Evolutionary conservation across 2,329 filamentous ascomycete genomes (phyloP), one percentile per base, ranked within the genome.

Genomic region (Aureobasidium subglaciale): DNA sequence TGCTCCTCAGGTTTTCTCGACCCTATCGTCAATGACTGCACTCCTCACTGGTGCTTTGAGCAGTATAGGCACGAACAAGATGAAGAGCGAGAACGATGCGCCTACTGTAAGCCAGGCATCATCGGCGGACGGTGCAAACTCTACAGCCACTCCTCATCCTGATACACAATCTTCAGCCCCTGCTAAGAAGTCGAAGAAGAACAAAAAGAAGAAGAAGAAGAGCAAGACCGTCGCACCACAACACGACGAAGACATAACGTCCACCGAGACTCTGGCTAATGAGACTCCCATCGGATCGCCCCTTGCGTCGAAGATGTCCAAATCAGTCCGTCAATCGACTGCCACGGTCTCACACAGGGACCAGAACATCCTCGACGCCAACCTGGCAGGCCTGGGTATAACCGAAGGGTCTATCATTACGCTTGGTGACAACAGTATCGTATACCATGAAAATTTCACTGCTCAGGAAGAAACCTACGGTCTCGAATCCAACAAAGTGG

Each of bases 171-270:
- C 30, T 6, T 5, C 37, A 4, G 37, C 35, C 13, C 22, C 30
- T 13, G 29, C 18, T 16, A 40, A 48, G 40, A 55, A 55, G 41
- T 15, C 24, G 11, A 41, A 40, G 13, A 52, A 52, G 35, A 40
- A 40, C 11, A 41, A 9, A 20, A 43, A 37, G 24, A 56, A 46
- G 32, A 46, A 45, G 29, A 55, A 56, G 54, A 56, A 56, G 43
- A 20, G 16, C 25, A 49, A 49, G 54, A 40, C 9, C 15, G 25
- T 16, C 7, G 30, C 40, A 20, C 32, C 32, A 18, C 22, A 29
- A 9, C 52, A 18, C 5, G 30, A 41, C 4, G 54, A 49, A 7
- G 48, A 52, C 24, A 24, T 27, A 18, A 40, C 43, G 5, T 56
- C 54, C 11, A 48, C 42, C 11, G 54, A 35, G 10, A 56, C 54